These are phyloP conservation scores for Periconia macrospinosa DNA, from an alignment of 2,329 filamentous ascomycete genomes.

Conservation along the genomic window DNA sequence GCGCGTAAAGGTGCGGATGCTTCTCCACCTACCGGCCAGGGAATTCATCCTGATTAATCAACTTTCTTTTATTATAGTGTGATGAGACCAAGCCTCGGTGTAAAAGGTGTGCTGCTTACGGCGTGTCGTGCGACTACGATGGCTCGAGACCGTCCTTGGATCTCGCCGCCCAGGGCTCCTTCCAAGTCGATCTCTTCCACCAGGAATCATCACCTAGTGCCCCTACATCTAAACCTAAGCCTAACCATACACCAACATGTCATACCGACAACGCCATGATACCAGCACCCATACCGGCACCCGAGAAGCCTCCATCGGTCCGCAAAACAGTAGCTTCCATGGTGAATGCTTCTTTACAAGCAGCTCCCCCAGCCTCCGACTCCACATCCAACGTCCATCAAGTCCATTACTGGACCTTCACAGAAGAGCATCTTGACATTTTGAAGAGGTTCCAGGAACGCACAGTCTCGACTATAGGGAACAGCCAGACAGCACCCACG, in stretches of 20 bases:
- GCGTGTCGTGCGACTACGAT: constrained; percentile 55
- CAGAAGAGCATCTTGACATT: constrained; percentile 25
- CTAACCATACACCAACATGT: background rate
- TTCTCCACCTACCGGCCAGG: background rate
- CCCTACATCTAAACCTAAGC: background rate
- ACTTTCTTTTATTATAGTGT: constrained; percentile 45
- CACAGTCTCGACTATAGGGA: constrained; percentile 49
- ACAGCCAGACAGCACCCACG: constrained; percentile 26
- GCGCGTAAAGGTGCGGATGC: constrained; percentile 52
- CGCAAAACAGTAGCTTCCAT: constrained; percentile 16
- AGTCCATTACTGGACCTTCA: constrained; percentile 17
- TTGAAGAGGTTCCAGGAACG: constrained; percentile 49
- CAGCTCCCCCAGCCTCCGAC: background rate
- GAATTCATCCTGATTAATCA: background rate
- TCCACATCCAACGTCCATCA: background rate
- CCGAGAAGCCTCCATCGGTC: constrained; percentile 10
- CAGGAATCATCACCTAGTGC: background rate
- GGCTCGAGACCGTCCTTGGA: constrained; percentile 34
- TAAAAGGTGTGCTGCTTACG: constrained; percentile 51
- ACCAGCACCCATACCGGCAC: background rate
- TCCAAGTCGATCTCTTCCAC: constrained; percentile 16
- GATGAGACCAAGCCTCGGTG: constrained; percentile 57
- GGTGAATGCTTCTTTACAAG: constrained; percentile 14
- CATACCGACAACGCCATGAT: background rate
- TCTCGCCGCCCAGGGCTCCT: constrained; percentile 33